Conservation (phyloP, 2,329 filamentous ascomycete species). For the Cladophialophora psammophila region DNA sequence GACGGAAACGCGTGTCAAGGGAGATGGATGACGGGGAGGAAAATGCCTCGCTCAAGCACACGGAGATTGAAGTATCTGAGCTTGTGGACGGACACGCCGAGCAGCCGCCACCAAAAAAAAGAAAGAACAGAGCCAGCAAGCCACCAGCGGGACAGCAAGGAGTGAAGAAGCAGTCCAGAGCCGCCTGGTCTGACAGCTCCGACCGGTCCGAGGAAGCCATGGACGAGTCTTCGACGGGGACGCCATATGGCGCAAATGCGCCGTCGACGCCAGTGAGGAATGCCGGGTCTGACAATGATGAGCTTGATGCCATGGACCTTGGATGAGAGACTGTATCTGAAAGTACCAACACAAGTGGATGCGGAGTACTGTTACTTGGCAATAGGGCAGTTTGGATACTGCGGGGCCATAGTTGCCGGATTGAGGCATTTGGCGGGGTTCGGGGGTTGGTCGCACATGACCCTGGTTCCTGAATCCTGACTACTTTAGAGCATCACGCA, state of each 20-base stretch:
- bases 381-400: constrained; percentile 3
- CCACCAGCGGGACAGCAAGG: constrained; percentile 22
- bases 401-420: neutral
- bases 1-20: constrained; percentile 28
- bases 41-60: constrained; percentile 7
- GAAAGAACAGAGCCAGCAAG: constrained; percentile 25
- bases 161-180: constrained; percentile 18
- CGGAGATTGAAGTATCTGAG: constrained; percentile 36
- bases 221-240: constrained; percentile 27
- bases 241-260: constrained; percentile 17
- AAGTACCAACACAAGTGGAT: neutral
- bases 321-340: constrained; percentile 1
- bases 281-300: neutral
- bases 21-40: constrained; percentile 27
- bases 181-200: constrained; percentile 34
- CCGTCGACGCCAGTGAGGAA: constrained; percentile 12
- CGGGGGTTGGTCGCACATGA: neutral
- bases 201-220: constrained; percentile 30
- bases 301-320: constrained; percentile 38
- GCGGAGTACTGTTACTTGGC: neutral
- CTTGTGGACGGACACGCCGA: constrained; percentile 27
- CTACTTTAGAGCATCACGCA: too few relatives aligned
- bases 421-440: neutral
- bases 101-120: constrained; percentile 30
- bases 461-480: neutral